phyloP scores from a whole-genome alignment of 2,329 filamentous ascomycete species.

The Immersiporthe knoxdaviesiana region DNA sequence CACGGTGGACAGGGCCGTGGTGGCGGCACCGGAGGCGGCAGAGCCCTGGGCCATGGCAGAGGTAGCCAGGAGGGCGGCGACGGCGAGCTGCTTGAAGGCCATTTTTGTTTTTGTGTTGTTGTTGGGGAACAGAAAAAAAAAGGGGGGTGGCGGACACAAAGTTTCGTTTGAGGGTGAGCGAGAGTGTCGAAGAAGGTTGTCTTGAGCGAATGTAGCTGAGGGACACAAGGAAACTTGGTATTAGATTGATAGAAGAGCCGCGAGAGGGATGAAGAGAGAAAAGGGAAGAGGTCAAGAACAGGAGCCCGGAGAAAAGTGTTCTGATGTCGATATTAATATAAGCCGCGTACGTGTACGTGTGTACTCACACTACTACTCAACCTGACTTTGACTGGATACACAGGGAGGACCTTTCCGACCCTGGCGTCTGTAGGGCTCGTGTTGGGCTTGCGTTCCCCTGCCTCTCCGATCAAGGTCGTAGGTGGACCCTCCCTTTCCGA shows the following conservation, averaged over 20 bases:
- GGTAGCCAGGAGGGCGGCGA: slow-evolving; percentile 21
- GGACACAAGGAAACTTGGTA: slow-evolving; percentile 9
- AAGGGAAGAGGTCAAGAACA: background rate
- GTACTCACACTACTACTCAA: background rate
- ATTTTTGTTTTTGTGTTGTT: background rate
- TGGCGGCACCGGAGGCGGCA: background rate
- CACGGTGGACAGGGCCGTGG: background rate
- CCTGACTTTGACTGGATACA: too few species aligned
- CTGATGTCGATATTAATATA: slow-evolving; percentile 7
- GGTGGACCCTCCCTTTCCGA: background rate
- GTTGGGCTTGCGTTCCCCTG: background rate
- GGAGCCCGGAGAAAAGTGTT: background rate
- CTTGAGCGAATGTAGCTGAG: background rate
- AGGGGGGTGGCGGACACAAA: background rate
- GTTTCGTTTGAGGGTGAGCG: background rate
- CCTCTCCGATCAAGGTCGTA: background rate
- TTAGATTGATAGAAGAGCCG: slow-evolving; percentile 4
- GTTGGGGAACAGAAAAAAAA: background rate
- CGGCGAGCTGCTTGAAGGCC: slow-evolving; percentile 17
- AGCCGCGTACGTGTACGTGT: background rate
- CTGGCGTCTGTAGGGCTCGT: slow-evolving; percentile 3
- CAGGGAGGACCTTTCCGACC: too few species aligned
- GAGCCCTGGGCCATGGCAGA: slow-evolving; percentile 12
- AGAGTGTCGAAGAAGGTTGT: background rate
- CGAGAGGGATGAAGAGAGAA: background rate